phyloP scores from a whole-genome alignment of 73 alveolate species.

The Stentor coeruleus region DNA sequence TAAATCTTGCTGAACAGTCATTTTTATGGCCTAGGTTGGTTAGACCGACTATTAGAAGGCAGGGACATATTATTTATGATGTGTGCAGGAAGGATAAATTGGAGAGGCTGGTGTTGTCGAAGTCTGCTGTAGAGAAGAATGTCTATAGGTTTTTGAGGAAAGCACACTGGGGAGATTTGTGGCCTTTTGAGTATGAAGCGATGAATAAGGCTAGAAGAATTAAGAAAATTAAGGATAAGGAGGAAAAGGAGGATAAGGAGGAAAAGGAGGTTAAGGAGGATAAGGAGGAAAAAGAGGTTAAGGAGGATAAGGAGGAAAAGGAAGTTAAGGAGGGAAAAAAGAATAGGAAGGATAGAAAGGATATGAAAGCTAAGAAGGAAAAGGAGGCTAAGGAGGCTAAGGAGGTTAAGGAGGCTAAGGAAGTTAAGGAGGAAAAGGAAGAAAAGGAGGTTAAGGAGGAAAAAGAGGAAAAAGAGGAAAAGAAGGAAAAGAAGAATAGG shows the following conservation, averaged over 20 bases:
- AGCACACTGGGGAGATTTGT: conserved; percentile 64
- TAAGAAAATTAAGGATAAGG: neutral
- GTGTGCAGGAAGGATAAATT: conserved; percentile 45
- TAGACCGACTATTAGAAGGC: conserved; percentile 41
- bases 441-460: neutral
- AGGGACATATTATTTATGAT: conserved; percentile 51
- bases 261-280: neutral
- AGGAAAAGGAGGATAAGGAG: neutral
- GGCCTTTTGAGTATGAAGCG: conserved; percentile 36
- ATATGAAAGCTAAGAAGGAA: neutral
- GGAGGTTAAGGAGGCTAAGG: neutral
- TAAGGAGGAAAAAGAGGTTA: neutral
- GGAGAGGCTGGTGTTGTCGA: conserved; percentile 57
- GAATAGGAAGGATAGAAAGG: neutral
- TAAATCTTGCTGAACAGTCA: conserved; percentile 40
- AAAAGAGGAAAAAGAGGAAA: neutral
- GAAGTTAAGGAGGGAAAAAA: neutral
- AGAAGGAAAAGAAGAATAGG: neutral
- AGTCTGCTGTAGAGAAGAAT: conserved; percentile 52
- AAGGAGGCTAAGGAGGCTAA: neutral
- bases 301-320: neutral
- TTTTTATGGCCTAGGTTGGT: conserved; percentile 62
- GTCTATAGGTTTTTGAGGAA: conserved; percentile 47
- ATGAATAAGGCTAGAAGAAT: no score
- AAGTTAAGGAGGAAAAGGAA: neutral